These are phyloP conservation scores for Globisporangium viniferum DNA, from an alignment of 352 stramenopile genomes.

Conservation along the genomic window DNA sequence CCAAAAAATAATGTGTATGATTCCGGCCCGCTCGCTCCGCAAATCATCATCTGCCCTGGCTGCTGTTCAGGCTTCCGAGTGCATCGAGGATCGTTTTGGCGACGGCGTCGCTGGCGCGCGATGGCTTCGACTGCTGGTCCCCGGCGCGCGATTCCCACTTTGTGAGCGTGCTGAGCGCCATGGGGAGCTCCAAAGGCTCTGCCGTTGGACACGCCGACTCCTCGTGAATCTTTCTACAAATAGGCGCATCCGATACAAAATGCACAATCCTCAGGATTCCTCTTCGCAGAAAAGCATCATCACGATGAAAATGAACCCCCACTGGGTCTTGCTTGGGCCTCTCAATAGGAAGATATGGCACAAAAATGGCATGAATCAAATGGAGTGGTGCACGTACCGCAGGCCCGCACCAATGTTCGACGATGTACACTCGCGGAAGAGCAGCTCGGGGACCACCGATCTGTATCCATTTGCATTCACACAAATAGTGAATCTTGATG, in stretches of 20 bases:
- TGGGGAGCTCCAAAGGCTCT: constrained; percentile 6
- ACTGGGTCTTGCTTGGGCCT: neutral
- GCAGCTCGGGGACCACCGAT: constrained; percentile 53
- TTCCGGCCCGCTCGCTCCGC: neutral
- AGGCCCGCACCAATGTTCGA: constrained; percentile 37
- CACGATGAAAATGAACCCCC: neutral
- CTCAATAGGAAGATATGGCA: neutral
- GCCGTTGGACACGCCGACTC: constrained; percentile 5
- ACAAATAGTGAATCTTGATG: neutral
- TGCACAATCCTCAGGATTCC: neutral
- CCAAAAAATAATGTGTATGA: neutral
- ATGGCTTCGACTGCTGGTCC: constrained; percentile 7
- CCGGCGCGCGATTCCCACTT: constrained; percentile 17
- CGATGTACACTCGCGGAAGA: constrained; percentile 57
- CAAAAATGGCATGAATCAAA: neutral
- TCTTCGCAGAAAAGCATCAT: neutral
- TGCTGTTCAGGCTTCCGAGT: neutral
- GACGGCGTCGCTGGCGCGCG: constrained; percentile 46
- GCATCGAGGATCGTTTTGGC: constrained; percentile 19
- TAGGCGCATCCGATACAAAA: neutral
- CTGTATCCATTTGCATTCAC: constrained; percentile 17
- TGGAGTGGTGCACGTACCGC: neutral
- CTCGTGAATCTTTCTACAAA: constrained; percentile 16
- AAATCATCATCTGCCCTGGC: neutral
- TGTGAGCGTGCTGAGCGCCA: constrained; percentile 33